These are phyloP conservation scores for Cyclotella distinguenda DNA, from an alignment of 108 stramenopile genomes.

Conservation along the genomic window DNA sequence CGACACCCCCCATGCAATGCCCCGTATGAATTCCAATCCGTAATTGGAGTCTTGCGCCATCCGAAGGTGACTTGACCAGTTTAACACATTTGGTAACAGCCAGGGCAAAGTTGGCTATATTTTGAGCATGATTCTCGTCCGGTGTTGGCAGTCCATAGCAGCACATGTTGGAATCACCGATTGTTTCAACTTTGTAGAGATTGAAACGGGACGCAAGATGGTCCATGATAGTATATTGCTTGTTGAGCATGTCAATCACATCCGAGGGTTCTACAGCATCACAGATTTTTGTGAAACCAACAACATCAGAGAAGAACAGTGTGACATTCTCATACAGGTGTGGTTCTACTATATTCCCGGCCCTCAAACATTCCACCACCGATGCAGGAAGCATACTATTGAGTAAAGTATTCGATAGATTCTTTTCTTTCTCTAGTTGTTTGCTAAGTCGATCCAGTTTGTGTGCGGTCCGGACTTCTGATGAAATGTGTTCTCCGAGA, in stretches of 20 bases:
- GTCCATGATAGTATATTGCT: slow-evolving; percentile 54
- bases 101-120: slow-evolving; percentile 46
- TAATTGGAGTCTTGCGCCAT: slow-evolving; percentile 33
- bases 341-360: slow-evolving; percentile 29
- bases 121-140: slow-evolving; percentile 42
- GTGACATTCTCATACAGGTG: slow-evolving; percentile 39
- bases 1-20: slow-evolving; percentile 53
- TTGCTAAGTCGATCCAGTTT: slow-evolving; percentile 48
- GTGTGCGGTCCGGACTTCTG: slow-evolving; percentile 50
- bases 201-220: slow-evolving; percentile 17
- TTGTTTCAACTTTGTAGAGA: slow-evolving; percentile 67
- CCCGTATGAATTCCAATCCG: slow-evolving; percentile 55
- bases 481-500: slow-evolving; percentile 62
- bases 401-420: slow-evolving; percentile 40
- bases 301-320: slow-evolving; percentile 22
- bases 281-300: slow-evolving; percentile 26
- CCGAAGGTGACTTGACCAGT: slow-evolving; percentile 12
- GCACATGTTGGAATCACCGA: slow-evolving; percentile 52
- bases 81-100: slow-evolving; percentile 36
- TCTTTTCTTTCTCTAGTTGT: slow-evolving; percentile 35
- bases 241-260: slow-evolving; percentile 48
- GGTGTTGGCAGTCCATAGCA: slow-evolving; percentile 29
- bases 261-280: slow-evolving; percentile 16
- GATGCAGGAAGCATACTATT: slow-evolving; percentile 35
- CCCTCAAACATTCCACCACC: slow-evolving; percentile 25